Evolutionary conservation across 495 filamentous ascomycete species (phyloP), one percentile per base, ranked within the genome.

Genomic region (Filosporella fistucella): DNA sequence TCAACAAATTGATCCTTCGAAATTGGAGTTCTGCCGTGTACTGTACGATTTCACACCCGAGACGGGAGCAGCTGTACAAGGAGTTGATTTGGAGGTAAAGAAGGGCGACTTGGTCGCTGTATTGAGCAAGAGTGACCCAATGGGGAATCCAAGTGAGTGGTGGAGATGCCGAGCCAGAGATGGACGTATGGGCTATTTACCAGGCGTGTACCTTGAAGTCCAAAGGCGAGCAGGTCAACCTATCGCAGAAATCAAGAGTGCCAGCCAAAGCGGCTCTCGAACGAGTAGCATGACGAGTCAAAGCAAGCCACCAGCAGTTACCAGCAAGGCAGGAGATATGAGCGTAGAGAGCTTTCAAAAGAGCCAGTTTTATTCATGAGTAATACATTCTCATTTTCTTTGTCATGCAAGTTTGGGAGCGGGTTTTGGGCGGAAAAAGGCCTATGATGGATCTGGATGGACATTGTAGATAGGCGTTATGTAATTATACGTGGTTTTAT

Each of bases 41-140:
- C 68, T 93, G 13, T 97, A 94, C 70, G 93, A 97, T 67, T 99
- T 95, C 68, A 81, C 84, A 0, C 93, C 91, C 2, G 69, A 74
- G 13, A 72, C 77, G 48, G 62, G 65, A 34, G 74, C 69, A 51
- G 71, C 77, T 23, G 70, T 69, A 46, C 74, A 80, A 49, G 89
- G 90, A 14, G 76, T 96, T 40, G 94, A 99, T 57, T 75, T 99
- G 8, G 81, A 84, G 17, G 94, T 95, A 22, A 90, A 86, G 70
- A 96, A 95, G 71, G 91, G 91, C 39, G 93, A 99, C 55, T 77
- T 97, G 17, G 91, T 99, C 16, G 93, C 93, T 29, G 90, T 99
- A 5, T 74, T 99, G 41, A 84, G 84, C 68, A 96, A 96, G 71
- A 82, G 78, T 9, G 93, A 99, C 61, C 91, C 93, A 1, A 77